phyloP scores from a whole-genome alignment of 2,329 filamentous ascomycete species.

The Acrodontium crateriforme region DNA sequence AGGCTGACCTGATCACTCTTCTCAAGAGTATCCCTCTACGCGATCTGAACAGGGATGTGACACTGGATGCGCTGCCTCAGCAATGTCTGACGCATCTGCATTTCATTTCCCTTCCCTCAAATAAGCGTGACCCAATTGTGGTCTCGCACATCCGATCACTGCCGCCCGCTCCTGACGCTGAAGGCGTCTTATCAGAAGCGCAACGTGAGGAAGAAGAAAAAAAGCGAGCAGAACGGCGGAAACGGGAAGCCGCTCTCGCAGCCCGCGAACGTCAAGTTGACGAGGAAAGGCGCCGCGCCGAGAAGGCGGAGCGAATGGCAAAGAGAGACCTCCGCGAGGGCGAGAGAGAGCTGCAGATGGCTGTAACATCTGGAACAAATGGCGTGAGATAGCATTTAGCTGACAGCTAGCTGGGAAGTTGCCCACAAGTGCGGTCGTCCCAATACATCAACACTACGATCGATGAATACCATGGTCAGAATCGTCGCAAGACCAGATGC shows the following conservation, averaged over 20 bases:
- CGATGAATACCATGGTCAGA: no score
- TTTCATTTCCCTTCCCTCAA: constrained; percentile 52
- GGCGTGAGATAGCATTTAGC: no score
- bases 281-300: constrained; percentile 11
- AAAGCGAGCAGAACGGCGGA: constrained; percentile 10
- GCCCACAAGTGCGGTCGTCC: no score
- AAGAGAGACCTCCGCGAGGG: constrained; percentile 6
- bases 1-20: constrained; percentile 53
- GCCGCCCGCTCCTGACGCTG: constrained; percentile 25
- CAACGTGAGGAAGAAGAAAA: constrained; percentile 22
- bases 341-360: constrained; percentile 7
- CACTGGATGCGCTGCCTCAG: constrained; percentile 44
- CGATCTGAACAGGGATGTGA: constrained; percentile 46
- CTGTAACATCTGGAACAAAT: no score
- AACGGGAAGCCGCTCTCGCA: constrained; percentile 18
- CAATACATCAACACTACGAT: no score
- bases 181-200: constrained; percentile 39
- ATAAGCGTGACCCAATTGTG: constrained; percentile 49
- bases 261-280: constrained; percentile 39
- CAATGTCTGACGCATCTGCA: constrained; percentile 52
- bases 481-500: no score
- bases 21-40: constrained; percentile 47
- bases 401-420: no score
- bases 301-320: constrained; percentile 11
- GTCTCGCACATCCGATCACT: constrained; percentile 53